Base-by-base conservation (phyloP, 2,329 filamentous ascomycete species). In the Diaporthe australafricana region DNA sequence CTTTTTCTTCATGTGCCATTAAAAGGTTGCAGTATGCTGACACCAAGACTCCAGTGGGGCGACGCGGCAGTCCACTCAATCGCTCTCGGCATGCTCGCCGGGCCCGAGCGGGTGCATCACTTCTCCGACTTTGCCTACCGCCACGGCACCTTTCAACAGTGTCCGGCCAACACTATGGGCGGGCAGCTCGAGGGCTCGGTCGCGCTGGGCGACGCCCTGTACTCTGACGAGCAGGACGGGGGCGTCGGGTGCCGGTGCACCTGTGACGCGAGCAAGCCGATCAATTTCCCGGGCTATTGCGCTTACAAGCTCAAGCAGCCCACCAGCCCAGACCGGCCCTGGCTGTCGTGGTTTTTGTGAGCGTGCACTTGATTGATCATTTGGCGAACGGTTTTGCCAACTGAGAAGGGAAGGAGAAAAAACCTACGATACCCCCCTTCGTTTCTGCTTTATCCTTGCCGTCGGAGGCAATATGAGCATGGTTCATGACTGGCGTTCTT, bases 61-160 rank as follows among this genome's bases (percentile, higher is more conserved):
- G 84, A 85, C 57, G 84, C 84, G 14, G 80, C 83, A 1, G 81
- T 85, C 5, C 84, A 86, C 71, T 83, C 83, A 3, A 79, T 85
- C 5, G 84, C 83, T 1, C 77, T 84, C 30, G 82, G 78, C 65
- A 81, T 85, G 80, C 79, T 84, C 22, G 78, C 83, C 35, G 78
- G 81, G 48, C 79, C 83, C 14, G 75, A 78, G 14, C 78, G 82
- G 70, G 80, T 85, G 25, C 84, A 85, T 73, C 83, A 85, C 74
- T 85, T 85, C 69, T 80, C 81, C 68, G 83, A 85, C 73, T 80
- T 85, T 68, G 83, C 83, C 40, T 85, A 85, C 74, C 78, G 80
- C 38, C 83, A 85, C 73, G 80, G 80, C 60, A 75, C 75, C 3
- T 77, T 78, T 66, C 77, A 76, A 70, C 78, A 79, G 40, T 81